These are phyloP conservation scores for Pisolithus orientalis DNA, from an alignment of 768 basidiomycete genomes.

Conservation along the genomic window DNA sequence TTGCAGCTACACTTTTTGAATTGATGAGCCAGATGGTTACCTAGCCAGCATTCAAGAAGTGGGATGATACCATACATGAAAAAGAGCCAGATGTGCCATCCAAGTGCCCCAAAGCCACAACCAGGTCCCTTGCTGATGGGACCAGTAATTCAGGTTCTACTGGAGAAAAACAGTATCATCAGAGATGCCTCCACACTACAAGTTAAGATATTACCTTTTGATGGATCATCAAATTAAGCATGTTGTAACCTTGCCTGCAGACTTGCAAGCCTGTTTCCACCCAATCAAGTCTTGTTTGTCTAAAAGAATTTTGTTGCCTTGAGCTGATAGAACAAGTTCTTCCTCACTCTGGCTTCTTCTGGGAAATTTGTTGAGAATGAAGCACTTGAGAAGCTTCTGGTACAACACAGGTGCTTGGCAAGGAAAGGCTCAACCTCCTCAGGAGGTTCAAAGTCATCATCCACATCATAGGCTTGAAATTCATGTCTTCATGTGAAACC, in stretches of 20 bases:
- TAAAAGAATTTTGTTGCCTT: constrained; percentile 99
- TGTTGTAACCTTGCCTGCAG: constrained; percentile 98
- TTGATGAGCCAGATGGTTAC: constrained; percentile 94
- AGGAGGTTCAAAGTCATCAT: no score
- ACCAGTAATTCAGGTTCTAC: constrained; percentile 87
- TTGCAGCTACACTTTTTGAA: constrained; percentile 98
- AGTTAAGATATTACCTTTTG: constrained; percentile 60
- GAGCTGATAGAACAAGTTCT: constrained; percentile 90
- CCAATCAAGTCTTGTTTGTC: constrained; percentile 95
- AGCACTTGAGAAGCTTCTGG: constrained; percentile 95
- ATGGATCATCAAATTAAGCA: constrained; percentile 97
- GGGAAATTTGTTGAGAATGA: constrained; percentile 87
- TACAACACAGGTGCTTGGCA: no score
- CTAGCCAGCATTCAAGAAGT: constrained; percentile 94
- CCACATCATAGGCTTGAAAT: no score
- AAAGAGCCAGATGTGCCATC: constrained; percentile 99
- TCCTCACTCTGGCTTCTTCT: constrained; percentile 97
- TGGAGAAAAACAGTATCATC: neutral
- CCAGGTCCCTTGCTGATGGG: constrained; percentile 99
- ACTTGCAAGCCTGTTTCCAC: constrained; percentile 98
- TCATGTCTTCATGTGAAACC: no score
- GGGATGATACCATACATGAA: constrained; percentile 99
- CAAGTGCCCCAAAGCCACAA: constrained; percentile 98
- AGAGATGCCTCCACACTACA: neutral
- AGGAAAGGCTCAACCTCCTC: no score